phyloP scores from a whole-genome alignment of 306 rosid genomes.

The Begonia peltatifolia region DNA sequence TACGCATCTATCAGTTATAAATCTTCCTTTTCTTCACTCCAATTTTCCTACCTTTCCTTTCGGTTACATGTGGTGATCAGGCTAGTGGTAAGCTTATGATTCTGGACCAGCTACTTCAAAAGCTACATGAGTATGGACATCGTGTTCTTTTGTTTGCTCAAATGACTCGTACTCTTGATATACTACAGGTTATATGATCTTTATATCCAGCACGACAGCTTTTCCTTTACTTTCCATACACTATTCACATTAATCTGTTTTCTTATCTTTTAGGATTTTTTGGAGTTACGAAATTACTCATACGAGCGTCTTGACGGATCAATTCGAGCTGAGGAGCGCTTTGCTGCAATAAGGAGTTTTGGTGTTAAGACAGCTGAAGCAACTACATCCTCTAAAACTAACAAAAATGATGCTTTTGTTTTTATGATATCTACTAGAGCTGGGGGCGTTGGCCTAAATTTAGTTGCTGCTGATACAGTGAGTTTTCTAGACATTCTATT shows the following conservation, averaged over 20 bases:
- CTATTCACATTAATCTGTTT: slow-evolving; percentile 7
- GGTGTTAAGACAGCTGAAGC: slow-evolving; percentile 38
- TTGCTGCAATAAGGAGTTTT: slow-evolving; percentile 94
- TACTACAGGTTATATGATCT: slow-evolving; percentile 52
- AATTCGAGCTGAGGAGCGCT: slow-evolving; percentile 94
- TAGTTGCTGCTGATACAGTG: slow-evolving; percentile 93
- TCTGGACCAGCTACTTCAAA: slow-evolving; percentile 78
- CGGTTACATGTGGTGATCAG: slow-evolving; percentile 18
- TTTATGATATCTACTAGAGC: slow-evolving; percentile 94
- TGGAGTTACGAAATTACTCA: slow-evolving; percentile 72
- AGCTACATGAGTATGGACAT: slow-evolving; percentile 58
- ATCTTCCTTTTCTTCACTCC: neutral
- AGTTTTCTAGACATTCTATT: slow-evolving; percentile 16
- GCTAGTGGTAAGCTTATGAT: slow-evolving; percentile 84
- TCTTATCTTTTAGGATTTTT: slow-evolving; percentile 53
- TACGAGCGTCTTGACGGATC: slow-evolving; percentile 98
- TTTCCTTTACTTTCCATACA: neutral
- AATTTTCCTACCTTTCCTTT: too few species aligned
- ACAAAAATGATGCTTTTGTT: slow-evolving; percentile 55
- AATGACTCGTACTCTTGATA: slow-evolving; percentile 94
- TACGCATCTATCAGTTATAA: neutral
- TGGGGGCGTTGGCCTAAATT: slow-evolving; percentile 97
- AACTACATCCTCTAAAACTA: slow-evolving; percentile 32
- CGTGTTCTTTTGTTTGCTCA: slow-evolving; percentile 91
- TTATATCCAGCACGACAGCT: neutral